Evolutionary conservation across 108 stramenopile species (phyloP).

Genomic region (Licmophora abbreviata): DNA sequence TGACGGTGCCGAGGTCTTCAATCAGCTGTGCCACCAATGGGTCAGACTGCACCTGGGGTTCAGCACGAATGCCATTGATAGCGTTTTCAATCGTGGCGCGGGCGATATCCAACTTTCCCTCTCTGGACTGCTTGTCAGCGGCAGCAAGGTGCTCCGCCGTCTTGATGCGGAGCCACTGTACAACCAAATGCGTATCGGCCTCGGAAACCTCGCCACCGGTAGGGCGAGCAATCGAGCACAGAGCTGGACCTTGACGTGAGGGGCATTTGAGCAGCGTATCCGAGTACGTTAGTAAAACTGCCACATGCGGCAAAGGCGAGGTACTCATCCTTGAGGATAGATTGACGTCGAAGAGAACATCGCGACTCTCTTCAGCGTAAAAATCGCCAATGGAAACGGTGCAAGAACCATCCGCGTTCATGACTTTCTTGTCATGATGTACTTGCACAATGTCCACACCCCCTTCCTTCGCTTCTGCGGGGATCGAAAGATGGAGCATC

Average conservation of each 20-base stretch:
- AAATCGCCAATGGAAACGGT: constrained; percentile 40
- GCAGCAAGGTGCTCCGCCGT: not conserved
- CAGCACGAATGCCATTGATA: not conserved
- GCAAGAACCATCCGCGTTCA: constrained; percentile 22
- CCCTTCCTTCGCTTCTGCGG: too few relatives aligned
- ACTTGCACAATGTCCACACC: constrained; percentile 33
- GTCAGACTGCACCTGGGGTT: not conserved
- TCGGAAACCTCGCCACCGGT: not conserved
- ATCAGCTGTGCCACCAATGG: not conserved
- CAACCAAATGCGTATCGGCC: not conserved
- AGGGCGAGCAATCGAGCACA: not conserved
- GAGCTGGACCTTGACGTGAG: not conserved
- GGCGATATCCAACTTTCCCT: not conserved
- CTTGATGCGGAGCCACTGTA: constrained; percentile 1
- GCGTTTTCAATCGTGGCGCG: not conserved
- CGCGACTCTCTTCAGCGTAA: constrained; percentile 36
- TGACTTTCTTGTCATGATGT: constrained; percentile 27
- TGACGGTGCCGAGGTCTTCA: not conserved
- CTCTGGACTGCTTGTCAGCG: not conserved
- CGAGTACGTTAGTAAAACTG: not conserved
- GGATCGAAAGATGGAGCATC: constrained; percentile 25
- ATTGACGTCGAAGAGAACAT: constrained; percentile 12
- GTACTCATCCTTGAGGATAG: not conserved
- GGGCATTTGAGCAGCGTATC: not conserved
- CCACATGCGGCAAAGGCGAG: not conserved